A percentile compares a stretch with the other conserved stretches of the same genome.
These are phyloP conservation scores for Phytophthora fragariae DNA, from an alignment of 352 stramenopile genomes.

Conservation along the genomic window DNA sequence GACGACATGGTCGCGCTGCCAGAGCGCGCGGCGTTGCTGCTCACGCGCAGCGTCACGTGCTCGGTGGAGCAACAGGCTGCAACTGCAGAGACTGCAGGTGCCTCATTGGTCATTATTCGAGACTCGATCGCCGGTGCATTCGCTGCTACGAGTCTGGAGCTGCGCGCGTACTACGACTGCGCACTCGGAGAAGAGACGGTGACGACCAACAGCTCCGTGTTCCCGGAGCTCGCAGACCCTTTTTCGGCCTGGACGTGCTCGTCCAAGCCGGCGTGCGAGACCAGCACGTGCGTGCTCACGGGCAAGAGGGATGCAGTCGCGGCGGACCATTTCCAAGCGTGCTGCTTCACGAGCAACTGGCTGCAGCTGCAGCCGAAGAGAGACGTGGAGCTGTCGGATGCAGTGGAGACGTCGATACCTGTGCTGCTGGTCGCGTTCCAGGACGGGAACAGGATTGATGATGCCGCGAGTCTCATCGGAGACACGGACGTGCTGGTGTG, in stretches of 20 bases:
- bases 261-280: slow-evolving; percentile 37
- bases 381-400: not conserved
- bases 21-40: slow-evolving; percentile 40
- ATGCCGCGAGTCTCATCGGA: slow-evolving; percentile 28
- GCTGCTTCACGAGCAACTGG: slow-evolving; percentile 58
- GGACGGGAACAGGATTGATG: slow-evolving; percentile 48
- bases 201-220: slow-evolving; percentile 48
- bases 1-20: slow-evolving; percentile 8
- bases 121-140: slow-evolving; percentile 60
- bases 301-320: slow-evolving; percentile 7
- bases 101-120: slow-evolving; percentile 54
- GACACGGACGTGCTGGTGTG: slow-evolving; percentile 27
- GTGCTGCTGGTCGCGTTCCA: slow-evolving; percentile 51
- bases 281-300: slow-evolving; percentile 49
- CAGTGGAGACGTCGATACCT: slow-evolving; percentile 32
- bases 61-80: slow-evolving; percentile 59
- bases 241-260: slow-evolving; percentile 37
- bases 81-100: slow-evolving; percentile 42
- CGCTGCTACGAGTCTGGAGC: slow-evolving; percentile 21
- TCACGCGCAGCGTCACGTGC: slow-evolving; percentile 57
- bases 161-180: slow-evolving; percentile 56
- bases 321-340: slow-evolving; percentile 44
- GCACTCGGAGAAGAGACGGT: slow-evolving; percentile 46
- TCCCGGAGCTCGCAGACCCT: slow-evolving; percentile 36
- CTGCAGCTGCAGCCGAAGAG: slow-evolving; percentile 43